These are phyloP conservation scores for Leishmania aethiopica DNA, from an alignment of 208 protist species.

Conservation along the genomic window DNA sequence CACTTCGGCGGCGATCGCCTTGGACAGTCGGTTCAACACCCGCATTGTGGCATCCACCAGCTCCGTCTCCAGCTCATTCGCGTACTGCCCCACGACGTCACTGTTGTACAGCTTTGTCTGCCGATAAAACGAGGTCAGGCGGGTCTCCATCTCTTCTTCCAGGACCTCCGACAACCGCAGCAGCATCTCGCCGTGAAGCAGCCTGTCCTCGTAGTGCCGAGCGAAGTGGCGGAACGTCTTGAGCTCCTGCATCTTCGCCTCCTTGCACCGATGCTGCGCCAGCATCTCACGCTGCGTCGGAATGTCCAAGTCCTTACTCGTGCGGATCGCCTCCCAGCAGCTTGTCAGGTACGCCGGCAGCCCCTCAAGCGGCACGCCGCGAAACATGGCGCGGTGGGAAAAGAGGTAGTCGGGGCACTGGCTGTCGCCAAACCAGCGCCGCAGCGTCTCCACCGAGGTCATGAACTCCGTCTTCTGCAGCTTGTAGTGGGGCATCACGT, in stretches of 20 bases:
- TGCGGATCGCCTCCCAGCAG: conserved; percentile 94
- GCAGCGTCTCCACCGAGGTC: conserved; percentile 44
- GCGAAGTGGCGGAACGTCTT: conserved; percentile 55
- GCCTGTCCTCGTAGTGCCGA: conserved; percentile 48
- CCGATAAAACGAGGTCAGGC: conserved; percentile 42
- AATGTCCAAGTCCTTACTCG: conserved; percentile 97
- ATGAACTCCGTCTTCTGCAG: conserved; percentile 76
- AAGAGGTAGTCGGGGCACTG: conserved; percentile 70
- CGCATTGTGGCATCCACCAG: conserved; percentile 52
- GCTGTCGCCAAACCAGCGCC: conserved; percentile 61
- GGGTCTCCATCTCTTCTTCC: conserved; percentile 55
- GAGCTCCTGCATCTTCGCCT: conserved; percentile 71
- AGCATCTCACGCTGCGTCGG: conserved; percentile 97
- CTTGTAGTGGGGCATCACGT: conserved; percentile 86
- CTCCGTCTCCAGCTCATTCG: conserved; percentile 53
- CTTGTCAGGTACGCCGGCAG: conserved; percentile 81
- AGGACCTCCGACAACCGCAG: conserved; percentile 56
- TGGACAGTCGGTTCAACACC: conserved; percentile 60
- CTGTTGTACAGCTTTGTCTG: conserved; percentile 76
- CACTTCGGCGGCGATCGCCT: conserved; percentile 54
- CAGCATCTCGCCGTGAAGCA: conserved; percentile 68
- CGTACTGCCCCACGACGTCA: conserved; percentile 45
- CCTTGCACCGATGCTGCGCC: conserved; percentile 93
- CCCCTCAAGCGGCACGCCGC: conserved; percentile 83
- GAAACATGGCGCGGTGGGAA: conserved; percentile 69